A percentile compares a stretch with the other conserved stretches of the same genome.
Conservation (phyloP, 768 basidiomycete genomes). For the Russula olivacea region DNA sequence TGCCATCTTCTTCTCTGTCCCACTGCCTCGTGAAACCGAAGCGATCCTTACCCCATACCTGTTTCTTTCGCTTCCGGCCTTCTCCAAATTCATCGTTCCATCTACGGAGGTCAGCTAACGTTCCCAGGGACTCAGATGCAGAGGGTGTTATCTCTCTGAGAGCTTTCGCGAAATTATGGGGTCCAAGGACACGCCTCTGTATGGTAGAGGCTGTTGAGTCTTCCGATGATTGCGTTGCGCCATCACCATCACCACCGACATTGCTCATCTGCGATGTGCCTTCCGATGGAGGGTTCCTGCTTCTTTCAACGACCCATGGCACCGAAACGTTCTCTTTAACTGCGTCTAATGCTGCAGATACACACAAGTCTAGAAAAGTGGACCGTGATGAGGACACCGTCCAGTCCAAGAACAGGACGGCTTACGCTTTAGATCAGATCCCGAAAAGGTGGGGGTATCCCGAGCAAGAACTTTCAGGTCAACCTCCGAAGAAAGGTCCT, state of each 20-base stretch:
- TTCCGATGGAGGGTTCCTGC: not conserved
- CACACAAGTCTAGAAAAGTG: constrained; percentile 66
- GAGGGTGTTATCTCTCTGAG: constrained; percentile 88
- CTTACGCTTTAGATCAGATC: constrained; percentile 92
- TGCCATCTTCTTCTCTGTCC: constrained; percentile 39
- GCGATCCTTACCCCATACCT: constrained; percentile 80
- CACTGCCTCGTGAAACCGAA: constrained; percentile 74
- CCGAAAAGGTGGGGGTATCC: constrained; percentile 82
- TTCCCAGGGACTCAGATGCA: constrained; percentile 74
- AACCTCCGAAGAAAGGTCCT: constrained; percentile 59
- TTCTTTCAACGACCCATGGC: constrained; percentile 53
- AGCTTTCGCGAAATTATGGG: constrained; percentile 75
- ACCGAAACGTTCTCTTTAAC: constrained; percentile 79
- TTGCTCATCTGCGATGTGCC: not conserved
- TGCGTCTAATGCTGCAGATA: constrained; percentile 85
- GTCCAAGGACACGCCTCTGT: constrained; percentile 39
- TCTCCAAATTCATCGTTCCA: constrained; percentile 97
- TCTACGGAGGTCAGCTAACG: constrained; percentile 66
- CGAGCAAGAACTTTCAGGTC: constrained; percentile 55
- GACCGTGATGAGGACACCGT: not conserved
- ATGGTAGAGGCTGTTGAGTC: not conserved
- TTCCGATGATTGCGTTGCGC: not conserved
- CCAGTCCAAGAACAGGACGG: constrained; percentile 18
- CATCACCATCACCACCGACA: not conserved
- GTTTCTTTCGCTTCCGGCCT: constrained; percentile 59